Evolutionary conservation across 176 grass and related monocot species (phyloP), one percentile per base, ranked within the genome.

Genomic region (Zea luxurians): DNA sequence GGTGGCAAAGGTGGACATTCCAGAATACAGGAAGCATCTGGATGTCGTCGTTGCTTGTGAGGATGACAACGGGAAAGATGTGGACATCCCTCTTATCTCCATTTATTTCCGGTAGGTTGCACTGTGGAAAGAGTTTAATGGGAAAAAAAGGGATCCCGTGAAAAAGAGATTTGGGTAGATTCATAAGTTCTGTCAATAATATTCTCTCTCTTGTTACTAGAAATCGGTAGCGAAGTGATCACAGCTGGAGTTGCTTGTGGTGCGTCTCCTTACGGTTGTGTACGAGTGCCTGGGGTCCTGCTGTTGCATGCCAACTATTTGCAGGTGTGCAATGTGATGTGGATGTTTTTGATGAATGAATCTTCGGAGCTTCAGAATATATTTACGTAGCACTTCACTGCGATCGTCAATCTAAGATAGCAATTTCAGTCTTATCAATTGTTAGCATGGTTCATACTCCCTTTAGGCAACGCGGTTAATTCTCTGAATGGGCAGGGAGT

Each of bases 81-180:
- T 97, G 2, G 88, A 93, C 65, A 89, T 91, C 48, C 93, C 93
- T 83, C 74, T 89, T 18, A 70, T 97, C 74, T 97, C 93, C 17
- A 79, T 97, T 10, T 97, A 91, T 64, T 91, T 97, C 81, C 74
- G 86, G 20, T 97, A 88, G 82, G 64, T 21, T 43, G 12, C n/a
- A 13, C 21, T 54, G 52, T 74, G 70, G 62, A 73, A 53, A 67
- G 57, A 63, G 45, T 43, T 3, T 13, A 61, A 10, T 70, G 46
- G 50, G 43, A 16, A 44, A 35, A 64, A 50, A 17, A 5, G 0
- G 34, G 46, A 13, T 15, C 44, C 3, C 11, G 53, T 17, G 8
- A 37, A 48, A 61, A 52, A 83, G 68, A 48, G 50, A 37, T 62
- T 21, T 6, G 77, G 1, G 55, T 54, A 62, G 45, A 48, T 72